Percentiles rank a stretch among this genome's conserved stretches.
Conservation (phyloP, 139 green algal genomes). For the Medakamo hakoo region DNA sequence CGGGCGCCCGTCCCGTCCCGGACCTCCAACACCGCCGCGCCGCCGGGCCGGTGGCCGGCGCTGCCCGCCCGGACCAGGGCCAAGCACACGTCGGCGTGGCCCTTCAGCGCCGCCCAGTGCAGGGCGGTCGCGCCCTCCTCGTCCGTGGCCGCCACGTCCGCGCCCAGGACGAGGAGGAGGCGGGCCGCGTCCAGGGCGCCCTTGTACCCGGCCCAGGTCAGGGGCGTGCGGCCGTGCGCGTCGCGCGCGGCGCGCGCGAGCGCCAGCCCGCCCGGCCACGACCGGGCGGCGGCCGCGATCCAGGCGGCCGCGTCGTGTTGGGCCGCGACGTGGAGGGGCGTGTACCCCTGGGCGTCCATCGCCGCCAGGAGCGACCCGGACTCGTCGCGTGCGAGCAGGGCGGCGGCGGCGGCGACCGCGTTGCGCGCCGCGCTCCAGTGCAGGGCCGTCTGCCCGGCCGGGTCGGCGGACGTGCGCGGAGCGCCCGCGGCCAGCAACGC, state of each 20-base stretch:
- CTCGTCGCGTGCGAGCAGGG: slow-evolving; percentile 43
- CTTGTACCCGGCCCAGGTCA: slow-evolving; percentile 86
- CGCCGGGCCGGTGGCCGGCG: slow-evolving; percentile 29
- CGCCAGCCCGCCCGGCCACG: background rate
- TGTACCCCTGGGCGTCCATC: slow-evolving; percentile 54
- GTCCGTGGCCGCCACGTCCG: slow-evolving; percentile 32
- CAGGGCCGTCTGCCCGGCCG: slow-evolving; percentile 64
- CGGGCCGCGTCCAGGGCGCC: slow-evolving; percentile 71
- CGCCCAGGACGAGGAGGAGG: slow-evolving; percentile 79
- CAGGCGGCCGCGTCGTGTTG: slow-evolving; percentile 94
- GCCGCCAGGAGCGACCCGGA: slow-evolving; percentile 15
- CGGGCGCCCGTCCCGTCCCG: slow-evolving; percentile 69
- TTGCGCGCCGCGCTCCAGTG: slow-evolving; percentile 76
- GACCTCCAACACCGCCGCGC: slow-evolving; percentile 26
- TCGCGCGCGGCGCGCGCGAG: slow-evolving; percentile 53
- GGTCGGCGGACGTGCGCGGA: slow-evolving; percentile 42
- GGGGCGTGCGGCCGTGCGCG: slow-evolving; percentile 32
- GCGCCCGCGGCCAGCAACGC: slow-evolving; percentile 52
- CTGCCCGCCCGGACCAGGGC: slow-evolving; percentile 66
- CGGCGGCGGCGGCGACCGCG: slow-evolving; percentile 51
- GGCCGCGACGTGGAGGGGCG: slow-evolving; percentile 63
- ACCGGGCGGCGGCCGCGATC: slow-evolving; percentile 38
- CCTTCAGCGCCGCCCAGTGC: slow-evolving; percentile 91
- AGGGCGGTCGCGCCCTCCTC: slow-evolving; percentile 85
- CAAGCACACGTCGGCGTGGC: slow-evolving; percentile 75